phyloP scores from a whole-genome alignment of 192 early-diverging fungal genomes.

The Bifiguratus adelaidae region DNA sequence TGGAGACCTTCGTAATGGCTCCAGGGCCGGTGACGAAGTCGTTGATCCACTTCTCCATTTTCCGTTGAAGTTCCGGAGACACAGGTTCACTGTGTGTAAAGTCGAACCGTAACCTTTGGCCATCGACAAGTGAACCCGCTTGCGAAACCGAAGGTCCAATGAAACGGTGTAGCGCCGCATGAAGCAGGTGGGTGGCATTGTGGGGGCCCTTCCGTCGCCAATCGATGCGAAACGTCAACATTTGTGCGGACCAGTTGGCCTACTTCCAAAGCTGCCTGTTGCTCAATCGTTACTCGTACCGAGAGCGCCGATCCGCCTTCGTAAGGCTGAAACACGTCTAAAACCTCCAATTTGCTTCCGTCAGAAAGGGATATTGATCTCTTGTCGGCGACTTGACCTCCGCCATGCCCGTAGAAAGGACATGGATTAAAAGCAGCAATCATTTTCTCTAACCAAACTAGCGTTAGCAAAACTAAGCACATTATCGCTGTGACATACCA shows the following conservation, averaged over 20 bases:
- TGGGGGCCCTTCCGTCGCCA: conserved; percentile 39
- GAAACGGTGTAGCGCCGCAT: conserved; percentile 36
- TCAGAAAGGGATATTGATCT: conserved; percentile 24
- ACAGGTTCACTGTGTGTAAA: conserved; percentile 42
- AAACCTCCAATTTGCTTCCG: conserved; percentile 26
- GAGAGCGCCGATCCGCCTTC: conserved; percentile 33
- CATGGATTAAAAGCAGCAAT: conserved; percentile 39
- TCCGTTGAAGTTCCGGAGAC: conserved; percentile 19
- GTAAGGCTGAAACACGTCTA: conserved; percentile 36
- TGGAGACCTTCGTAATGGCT: no score
- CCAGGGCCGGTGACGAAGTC: no score
- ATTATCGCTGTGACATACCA: no score
- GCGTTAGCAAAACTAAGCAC: no score
- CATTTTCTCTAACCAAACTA: no score
- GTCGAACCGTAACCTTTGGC: conserved; percentile 42
- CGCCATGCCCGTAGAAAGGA: conserved; percentile 49
- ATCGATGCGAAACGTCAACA: conserved; percentile 28
- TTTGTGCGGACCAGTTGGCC: conserved; percentile 22
- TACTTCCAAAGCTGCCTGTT: no score
- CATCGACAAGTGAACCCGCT: conserved; percentile 43
- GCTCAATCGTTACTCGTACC: no score
- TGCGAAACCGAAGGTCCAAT: conserved; percentile 34
- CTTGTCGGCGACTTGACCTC: conserved; percentile 40
- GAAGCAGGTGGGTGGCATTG: conserved; percentile 44
- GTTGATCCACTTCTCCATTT: conserved; percentile 43